A percentile compares a stretch with the other conserved stretches of the same genome.
Evolutionary conservation across 352 stramenopile genomes (phyloP).

Genomic region (Stephanocyclus meneghinianus): DNA sequence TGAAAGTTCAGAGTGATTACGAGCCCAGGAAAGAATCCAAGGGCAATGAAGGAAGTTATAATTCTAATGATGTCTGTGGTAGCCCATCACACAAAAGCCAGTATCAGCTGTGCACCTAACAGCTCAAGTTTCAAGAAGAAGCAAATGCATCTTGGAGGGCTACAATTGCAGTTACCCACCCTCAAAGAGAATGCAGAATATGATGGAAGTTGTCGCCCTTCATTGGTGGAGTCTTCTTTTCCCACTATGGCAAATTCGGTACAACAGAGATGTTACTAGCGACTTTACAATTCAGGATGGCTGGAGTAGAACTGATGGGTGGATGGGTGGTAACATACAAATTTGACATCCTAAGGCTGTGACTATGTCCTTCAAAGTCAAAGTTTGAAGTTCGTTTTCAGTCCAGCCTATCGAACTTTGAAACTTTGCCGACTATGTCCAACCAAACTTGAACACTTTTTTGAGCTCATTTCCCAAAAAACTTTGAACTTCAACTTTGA

Average conservation of each 20-base stretch:
- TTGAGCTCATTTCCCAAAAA: too few relatives aligned
- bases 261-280: constrained; percentile 16
- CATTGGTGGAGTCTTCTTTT: constrained; percentile 57
- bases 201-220: too few relatives aligned
- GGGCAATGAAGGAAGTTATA: constrained; percentile 22
- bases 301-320: constrained; percentile 33
- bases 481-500: too few relatives aligned
- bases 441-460: too few relatives aligned
- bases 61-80: constrained; percentile 31
- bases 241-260: constrained; percentile 52
- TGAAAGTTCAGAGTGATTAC: constrained; percentile 61
- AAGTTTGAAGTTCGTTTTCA: too few relatives aligned
- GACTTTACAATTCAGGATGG: constrained; percentile 20
- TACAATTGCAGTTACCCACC: constrained; percentile 69
- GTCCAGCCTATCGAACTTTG: too few relatives aligned
- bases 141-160: constrained; percentile 47
- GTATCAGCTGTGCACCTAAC: constrained; percentile 11
- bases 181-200: constrained; percentile 64
- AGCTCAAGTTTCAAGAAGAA: constrained; percentile 48
- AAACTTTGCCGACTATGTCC: too few relatives aligned
- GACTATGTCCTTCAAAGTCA: too few relatives aligned
- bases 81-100: constrained; percentile 6
- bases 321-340: constrained; percentile 51
- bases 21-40: neutral
- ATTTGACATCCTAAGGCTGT: neutral